Conservation (phyloP, 2,329 filamentous ascomycete genomes). For the Rutstroemia sp. region DNA sequence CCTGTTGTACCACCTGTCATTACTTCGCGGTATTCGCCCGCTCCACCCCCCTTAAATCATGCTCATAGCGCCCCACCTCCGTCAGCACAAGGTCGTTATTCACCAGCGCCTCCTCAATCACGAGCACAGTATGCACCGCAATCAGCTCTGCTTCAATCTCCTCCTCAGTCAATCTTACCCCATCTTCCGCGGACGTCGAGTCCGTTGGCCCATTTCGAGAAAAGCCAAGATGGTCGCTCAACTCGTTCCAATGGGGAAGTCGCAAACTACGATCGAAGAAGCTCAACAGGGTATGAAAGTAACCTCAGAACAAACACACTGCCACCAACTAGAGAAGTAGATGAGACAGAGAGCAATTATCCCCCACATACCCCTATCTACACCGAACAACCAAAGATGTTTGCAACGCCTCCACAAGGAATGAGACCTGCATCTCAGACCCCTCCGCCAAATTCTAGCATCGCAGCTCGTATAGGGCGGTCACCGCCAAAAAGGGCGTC, state of each 20-base stretch:
- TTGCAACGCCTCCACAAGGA: conserved; percentile 26
- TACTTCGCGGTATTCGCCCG: conserved; percentile 53
- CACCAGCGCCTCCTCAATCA: conserved; percentile 33
- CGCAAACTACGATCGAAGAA: conserved; percentile 40
- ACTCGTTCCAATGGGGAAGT: conserved; percentile 29
- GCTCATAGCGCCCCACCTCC: conserved; percentile 34
- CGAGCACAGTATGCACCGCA: conserved; percentile 24
- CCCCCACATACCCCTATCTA: conserved; percentile 23
- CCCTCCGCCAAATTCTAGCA: conserved; percentile 39
- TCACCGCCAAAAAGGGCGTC: conserved; percentile 50
- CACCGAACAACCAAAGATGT: conserved; percentile 16
- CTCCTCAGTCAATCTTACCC: conserved; percentile 38
- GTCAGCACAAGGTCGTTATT: conserved; percentile 28
- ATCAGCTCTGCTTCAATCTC: conserved; percentile 29
- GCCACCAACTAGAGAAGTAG: conserved; percentile 54
- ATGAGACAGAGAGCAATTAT: conserved; percentile 43
- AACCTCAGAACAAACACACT: conserved; percentile 44
- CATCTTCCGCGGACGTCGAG: conserved; percentile 60
- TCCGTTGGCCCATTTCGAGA: conserved; percentile 55
- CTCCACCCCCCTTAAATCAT: conserved; percentile 36
- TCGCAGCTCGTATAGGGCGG: conserved; percentile 36
- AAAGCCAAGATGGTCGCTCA: conserved; percentile 25
- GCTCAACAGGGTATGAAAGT: conserved; percentile 46
- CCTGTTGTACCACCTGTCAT: conserved; percentile 24
- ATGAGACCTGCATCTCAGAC: conserved; percentile 36